A percentile compares a stretch with the other conserved stretches of the same genome.
phyloP scores from a whole-genome alignment of 2,329 filamentous ascomycete genomes.

The Phaeosphaeriaceae sp. region DNA sequence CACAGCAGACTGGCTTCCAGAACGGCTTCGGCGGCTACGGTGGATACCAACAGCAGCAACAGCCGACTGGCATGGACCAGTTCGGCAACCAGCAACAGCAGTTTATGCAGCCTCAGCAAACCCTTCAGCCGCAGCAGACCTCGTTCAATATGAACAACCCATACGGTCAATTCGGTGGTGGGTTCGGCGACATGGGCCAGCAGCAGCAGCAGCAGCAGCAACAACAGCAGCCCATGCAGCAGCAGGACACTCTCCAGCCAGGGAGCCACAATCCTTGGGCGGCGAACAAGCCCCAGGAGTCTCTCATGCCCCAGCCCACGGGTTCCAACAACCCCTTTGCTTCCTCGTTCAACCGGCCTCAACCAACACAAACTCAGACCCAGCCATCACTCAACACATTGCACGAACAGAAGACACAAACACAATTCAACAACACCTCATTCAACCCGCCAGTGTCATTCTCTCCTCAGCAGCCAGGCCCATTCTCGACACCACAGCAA shows the following conservation, averaged over 20 bases:
- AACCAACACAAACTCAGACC: constrained; percentile 64
- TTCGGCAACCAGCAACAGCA: constrained; percentile 44
- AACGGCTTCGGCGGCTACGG: constrained; percentile 73
- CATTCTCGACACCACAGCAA: constrained; percentile 19
- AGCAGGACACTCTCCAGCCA: constrained; percentile 71
- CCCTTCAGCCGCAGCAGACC: constrained; percentile 65
- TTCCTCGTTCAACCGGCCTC: constrained; percentile 66
- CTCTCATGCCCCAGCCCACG: constrained; percentile 82
- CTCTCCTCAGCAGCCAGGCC: constrained; percentile 49
- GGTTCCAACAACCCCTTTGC: constrained; percentile 99
- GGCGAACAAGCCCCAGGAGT: constrained; percentile 62
- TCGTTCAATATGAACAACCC: constrained; percentile 59
- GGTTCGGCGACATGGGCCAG: constrained; percentile 40
- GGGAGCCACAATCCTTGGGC: constrained; percentile 97
- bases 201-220: constrained; percentile 52
- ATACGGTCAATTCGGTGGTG: constrained; percentile 44
- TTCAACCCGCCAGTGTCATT: constrained; percentile 57
- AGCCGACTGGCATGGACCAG: constrained; percentile 74
- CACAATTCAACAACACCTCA: constrained; percentile 63
- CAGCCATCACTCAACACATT: constrained; percentile 77
- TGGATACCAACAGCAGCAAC: constrained; percentile 58
- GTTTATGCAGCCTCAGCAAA: constrained; percentile 46
- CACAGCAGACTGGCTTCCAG: constrained; percentile 69
- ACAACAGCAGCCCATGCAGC: constrained; percentile 47
- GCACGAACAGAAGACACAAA: constrained; percentile 83